Evolutionary conservation across 805 yeast species (phyloP), one percentile per base, ranked within the genome.

Genomic region (Starmerella kuoi): DNA sequence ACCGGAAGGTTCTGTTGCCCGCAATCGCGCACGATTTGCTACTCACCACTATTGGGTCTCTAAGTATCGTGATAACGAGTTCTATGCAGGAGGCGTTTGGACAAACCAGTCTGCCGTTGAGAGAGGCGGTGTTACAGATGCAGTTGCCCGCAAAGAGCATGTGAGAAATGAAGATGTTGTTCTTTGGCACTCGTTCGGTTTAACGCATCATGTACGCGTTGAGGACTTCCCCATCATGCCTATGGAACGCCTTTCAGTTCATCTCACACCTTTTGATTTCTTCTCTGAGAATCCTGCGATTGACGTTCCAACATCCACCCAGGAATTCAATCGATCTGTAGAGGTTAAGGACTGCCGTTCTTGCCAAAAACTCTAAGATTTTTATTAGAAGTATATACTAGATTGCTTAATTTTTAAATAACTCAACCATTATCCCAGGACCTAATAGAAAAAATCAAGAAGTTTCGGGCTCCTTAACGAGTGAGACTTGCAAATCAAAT

Each of bases 171-270:
- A 76, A 15, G 87, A 81, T 53, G 59, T 75, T 42, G 85, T 81
- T 46, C 77, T 81, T 38, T 81, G 87, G 87, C 79, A 82, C 51
- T 80, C 88, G 36, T 60, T 81, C 59, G 86, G 83, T 21, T 73
- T 81, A 66, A 81, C 88, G 2, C 93, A 81, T 59, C 72, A 79
- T 54, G 50, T 46, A 11, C 72, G 82, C 53, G 74, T 78, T 30
- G 93, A 81, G 66, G 88, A 81, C 63, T 81, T 79, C 78, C 91
- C 91, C 37, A 86, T 81, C 38, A 81, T 81, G 93, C 86, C 91
- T 20, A 80, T 79, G 45, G 91, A 81, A 64, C 75, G 73, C 49
- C 76, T 79, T 64, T 72, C 68, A 50, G 76, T 80, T 53, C 69
- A 73, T 44, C 69, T 81, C 41, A 68, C 69, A 32, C 93, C 93